phyloP scores from a whole-genome alignment of 2,329 filamentous ascomycete genomes.

The Botrytis cinerea region DNA sequence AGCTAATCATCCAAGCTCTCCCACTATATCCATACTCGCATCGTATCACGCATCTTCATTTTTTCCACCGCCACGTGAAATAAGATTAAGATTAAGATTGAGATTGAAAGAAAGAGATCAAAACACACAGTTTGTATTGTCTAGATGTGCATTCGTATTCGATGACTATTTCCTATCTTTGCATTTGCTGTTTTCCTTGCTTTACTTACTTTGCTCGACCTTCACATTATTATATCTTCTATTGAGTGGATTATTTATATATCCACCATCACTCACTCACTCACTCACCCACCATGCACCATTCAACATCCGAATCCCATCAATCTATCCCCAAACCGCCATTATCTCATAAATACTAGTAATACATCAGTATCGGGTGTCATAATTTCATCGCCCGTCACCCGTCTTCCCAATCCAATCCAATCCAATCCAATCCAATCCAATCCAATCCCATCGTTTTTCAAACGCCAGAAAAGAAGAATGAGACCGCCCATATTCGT shows the following conservation, averaged over 20 bases:
- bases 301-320: neutral
- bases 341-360: neutral
- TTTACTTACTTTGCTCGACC: no score
- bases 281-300: neutral
- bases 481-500: neutral
- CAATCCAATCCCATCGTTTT: neutral
- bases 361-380: neutral
- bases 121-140: neutral
- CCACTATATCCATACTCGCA: no score
- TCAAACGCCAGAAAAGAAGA: neutral
- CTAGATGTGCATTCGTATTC: neutral
- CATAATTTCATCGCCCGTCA: neutral
- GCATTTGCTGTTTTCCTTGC: neutral
- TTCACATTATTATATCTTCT: neutral
- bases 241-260: neutral
- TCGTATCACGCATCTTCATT: neutral
- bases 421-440: neutral
- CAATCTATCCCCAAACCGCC: neutral
- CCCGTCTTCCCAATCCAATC: neutral
- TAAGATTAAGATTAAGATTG: neutral
- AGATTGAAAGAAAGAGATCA: no score
- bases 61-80: neutral
- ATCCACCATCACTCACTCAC: neutral
- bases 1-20: no score
- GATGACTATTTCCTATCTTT: neutral